Percentiles rank a stretch among this genome's conserved stretches.
These are phyloP conservation scores for Penicillium herquei DNA, from an alignment of 495 filamentous ascomycete genomes.

Conservation along the genomic window DNA sequence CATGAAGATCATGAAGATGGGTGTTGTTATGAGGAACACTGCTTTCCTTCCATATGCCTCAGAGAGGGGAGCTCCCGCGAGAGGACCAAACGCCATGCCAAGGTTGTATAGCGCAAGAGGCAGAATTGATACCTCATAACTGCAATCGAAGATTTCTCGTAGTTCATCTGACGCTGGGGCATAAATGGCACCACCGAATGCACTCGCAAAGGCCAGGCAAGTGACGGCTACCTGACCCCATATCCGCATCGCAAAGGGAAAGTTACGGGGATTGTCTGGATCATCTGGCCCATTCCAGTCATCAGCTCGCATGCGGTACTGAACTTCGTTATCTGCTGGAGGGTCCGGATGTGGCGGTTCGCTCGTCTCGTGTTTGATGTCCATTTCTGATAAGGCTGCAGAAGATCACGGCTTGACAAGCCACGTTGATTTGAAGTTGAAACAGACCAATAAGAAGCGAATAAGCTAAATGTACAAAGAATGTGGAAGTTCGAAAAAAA, in stretches of 20 bases:
- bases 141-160: not conserved
- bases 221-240: not conserved
- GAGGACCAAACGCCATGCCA: not conserved
- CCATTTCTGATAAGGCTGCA: not conserved
- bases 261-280: constrained; percentile 1
- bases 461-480: too few species aligned
- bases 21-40: not conserved
- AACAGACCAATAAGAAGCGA: too few species aligned
- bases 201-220: not conserved
- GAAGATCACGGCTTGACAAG: not conserved
- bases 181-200: constrained; percentile 3
- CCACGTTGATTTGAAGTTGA: not conserved
- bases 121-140: not conserved
- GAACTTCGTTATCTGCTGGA: not conserved
- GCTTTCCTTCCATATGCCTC: constrained; percentile 2
- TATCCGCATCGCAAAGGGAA: not conserved
- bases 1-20: constrained; percentile 1
- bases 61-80: not conserved
- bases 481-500: too few species aligned
- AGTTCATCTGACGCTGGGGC: constrained; percentile 1
- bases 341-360: not conserved
- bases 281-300: constrained; percentile 4
- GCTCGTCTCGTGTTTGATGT: not conserved
- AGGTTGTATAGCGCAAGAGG: constrained; percentile 4
- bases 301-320: not conserved